Conservation (phyloP, 306 rosid species). For the Prunus armeniaca region DNA sequence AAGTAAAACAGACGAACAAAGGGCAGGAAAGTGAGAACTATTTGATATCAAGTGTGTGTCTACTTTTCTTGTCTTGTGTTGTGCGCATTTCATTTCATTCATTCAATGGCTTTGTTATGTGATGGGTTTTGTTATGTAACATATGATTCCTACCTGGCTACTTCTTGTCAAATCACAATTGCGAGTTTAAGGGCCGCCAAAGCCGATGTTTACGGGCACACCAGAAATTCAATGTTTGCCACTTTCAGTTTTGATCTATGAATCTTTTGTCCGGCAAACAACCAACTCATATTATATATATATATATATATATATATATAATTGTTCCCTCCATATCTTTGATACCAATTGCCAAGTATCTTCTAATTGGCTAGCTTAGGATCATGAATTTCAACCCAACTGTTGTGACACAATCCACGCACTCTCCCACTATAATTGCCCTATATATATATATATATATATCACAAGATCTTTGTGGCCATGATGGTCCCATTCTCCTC, state of each 20-base stretch:
- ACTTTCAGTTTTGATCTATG: not conserved
- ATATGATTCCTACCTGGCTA: not conserved
- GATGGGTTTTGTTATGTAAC: too few relatives aligned
- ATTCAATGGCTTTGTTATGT: too few relatives aligned
- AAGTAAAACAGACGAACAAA: too few relatives aligned
- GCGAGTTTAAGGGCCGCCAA: slow-evolving; percentile 9
- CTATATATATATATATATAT: too few relatives aligned
- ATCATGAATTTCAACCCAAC: not conserved
- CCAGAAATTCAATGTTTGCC: slow-evolving; percentile 19
- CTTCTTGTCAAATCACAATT: not conserved
- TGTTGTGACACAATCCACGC: not conserved
- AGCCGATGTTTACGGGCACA: slow-evolving; percentile 5
- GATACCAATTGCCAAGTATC: not conserved
- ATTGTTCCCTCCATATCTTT: not conserved
- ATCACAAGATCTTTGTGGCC: too few relatives aligned
- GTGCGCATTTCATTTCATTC: too few relatives aligned
- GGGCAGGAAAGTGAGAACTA: too few relatives aligned
- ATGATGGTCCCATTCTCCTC: too few relatives aligned
- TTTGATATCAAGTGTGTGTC: too few relatives aligned
- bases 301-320: too few relatives aligned
- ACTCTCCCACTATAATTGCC: not conserved
- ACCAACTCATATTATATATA: not conserved
- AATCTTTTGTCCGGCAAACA: not conserved
- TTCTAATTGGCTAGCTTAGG: not conserved
- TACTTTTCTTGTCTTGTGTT: too few relatives aligned